Evolutionary conservation across 805 yeast genomes (phyloP), one percentile per base, ranked within the genome.

Genomic region (Jamesozyma spencerorum): DNA sequence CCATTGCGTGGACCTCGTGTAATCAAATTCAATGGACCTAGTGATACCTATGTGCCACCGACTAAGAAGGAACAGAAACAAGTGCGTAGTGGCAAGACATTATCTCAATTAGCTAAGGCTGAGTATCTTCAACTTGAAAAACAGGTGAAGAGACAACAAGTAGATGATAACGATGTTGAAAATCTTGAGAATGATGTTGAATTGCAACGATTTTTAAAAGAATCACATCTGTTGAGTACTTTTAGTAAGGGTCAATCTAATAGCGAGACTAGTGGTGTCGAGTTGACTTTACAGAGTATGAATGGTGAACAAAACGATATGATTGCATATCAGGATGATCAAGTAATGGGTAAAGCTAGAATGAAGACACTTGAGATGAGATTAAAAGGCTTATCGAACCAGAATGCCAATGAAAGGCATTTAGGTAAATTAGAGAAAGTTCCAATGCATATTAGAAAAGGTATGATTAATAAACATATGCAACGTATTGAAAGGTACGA

Each of bases 401-500:
- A 66, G 0, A 70, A 72, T 44, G 81, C 59, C 71, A 13, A 60
- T 56, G 22, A 63, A 63, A 29, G 55, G 51, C 50, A 45, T 31
- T 39, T 36, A 2, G 43, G 38, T 19, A 74, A 65, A 40, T 60
- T 81, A 28, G 92, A 84, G 49, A 83, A 79, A 38, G 85, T 86
- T 76, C 95, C 97, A 17, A 88, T 92, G 87, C 60, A 74, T 15
- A 77, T 86, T 69, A 72, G 97, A 41, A 84, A 83, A 55, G 95
- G 95, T 2, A 82, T 88, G 80, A 66, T 85, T 19, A 63, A 68
- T 28, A 71, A 78, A 34, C 73, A 79, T 35, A 62, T 71, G 28
- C 58, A 64, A 17, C 73, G 77, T 47, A 73, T 76, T 15, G 57
- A 64, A 18, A 73, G 73, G 51, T 75, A 69, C 53, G 94, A 85